Conservation (phyloP, 306 rosid species). For the Parietaria judaica region DNA sequence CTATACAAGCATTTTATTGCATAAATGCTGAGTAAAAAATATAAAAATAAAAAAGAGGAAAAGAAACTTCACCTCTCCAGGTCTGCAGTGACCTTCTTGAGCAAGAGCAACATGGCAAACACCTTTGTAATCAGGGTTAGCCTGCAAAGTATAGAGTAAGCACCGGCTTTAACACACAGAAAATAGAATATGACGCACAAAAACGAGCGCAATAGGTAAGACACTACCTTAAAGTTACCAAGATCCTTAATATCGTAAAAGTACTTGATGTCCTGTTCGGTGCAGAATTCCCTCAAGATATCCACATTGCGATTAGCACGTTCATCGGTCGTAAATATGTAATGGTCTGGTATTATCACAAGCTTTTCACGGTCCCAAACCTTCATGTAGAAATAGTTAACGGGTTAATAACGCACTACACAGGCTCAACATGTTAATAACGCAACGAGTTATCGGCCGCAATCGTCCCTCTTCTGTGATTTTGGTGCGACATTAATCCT, state of each 20-base stretch:
- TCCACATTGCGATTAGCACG: constrained; percentile 96
- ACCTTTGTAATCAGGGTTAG: constrained; percentile 95
- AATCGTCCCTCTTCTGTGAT: too few relatives aligned
- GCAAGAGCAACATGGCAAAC: constrained; percentile 96
- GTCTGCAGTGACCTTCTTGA: constrained; percentile 99
- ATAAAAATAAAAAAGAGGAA: neutral
- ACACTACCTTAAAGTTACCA: constrained; percentile 75
- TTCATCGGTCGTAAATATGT: constrained; percentile 82
- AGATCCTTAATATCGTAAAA: constrained; percentile 93
- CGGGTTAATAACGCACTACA: neutral
- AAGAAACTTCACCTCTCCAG: constrained; percentile 64
- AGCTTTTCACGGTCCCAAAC: constrained; percentile 95
- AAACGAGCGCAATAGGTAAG: neutral
- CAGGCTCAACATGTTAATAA: neutral
- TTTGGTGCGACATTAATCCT: too few relatives aligned
- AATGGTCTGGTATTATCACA: constrained; percentile 91
- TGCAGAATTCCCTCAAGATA: constrained; percentile 83
- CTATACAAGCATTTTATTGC: constrained; percentile 1
- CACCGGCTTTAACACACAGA: constrained; percentile 1
- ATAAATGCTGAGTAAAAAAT: too few relatives aligned
- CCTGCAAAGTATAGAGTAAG: constrained; percentile 39
- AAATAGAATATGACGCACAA: neutral
- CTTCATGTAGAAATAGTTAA: constrained; percentile 27
- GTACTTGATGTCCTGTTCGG: constrained; percentile 81
- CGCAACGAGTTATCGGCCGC: too few relatives aligned